Conservation (phyloP, 2,329 filamentous ascomycete genomes). For the Claviceps purpurea region DNA sequence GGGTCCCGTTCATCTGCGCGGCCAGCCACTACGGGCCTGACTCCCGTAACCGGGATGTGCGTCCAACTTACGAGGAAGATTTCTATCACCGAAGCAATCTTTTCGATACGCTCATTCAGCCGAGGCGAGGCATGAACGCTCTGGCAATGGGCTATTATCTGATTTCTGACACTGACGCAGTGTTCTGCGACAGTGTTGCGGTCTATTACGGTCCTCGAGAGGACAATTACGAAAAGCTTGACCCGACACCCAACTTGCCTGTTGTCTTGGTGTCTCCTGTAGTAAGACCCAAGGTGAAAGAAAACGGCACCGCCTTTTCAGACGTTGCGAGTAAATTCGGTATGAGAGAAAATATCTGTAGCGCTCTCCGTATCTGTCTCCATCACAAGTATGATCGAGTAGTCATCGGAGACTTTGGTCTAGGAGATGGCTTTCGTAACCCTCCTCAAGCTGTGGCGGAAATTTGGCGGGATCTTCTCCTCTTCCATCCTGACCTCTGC, state of each 20-base stretch:
- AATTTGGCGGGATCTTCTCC: slow-evolving; percentile 51
- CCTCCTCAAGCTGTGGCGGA: slow-evolving; percentile 51
- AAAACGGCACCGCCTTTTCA: slow-evolving; percentile 53
- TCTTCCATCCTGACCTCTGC: slow-evolving; percentile 48
- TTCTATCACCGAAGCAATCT: slow-evolving; percentile 38
- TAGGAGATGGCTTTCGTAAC: slow-evolving; percentile 51
- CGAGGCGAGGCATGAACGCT: slow-evolving; percentile 34
- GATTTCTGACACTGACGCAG: slow-evolving; percentile 54
- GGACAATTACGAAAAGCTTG: slow-evolving; percentile 46
- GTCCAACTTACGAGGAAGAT: slow-evolving; percentile 43
- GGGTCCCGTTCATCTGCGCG: slow-evolving; percentile 55
- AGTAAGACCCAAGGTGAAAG: slow-evolving; percentile 59
- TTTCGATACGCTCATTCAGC: slow-evolving; percentile 35
- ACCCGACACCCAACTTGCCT: slow-evolving; percentile 44
- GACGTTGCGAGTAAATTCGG: slow-evolving; percentile 58
- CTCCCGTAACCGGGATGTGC: slow-evolving; percentile 62
- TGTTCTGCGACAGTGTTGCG: slow-evolving; percentile 58
- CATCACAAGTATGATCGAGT: slow-evolving; percentile 43
- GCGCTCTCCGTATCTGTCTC: slow-evolving; percentile 55
- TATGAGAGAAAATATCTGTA: slow-evolving; percentile 59
- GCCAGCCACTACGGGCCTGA: slow-evolving; percentile 65
- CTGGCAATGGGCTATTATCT: slow-evolving; percentile 45
- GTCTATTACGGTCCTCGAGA: slow-evolving; percentile 56
- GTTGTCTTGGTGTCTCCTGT: slow-evolving; percentile 64
- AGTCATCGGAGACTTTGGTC: slow-evolving; percentile 51